Conservation (phyloP, 2,329 filamentous ascomycete genomes). For the Neocucurbitaria cava region DNA sequence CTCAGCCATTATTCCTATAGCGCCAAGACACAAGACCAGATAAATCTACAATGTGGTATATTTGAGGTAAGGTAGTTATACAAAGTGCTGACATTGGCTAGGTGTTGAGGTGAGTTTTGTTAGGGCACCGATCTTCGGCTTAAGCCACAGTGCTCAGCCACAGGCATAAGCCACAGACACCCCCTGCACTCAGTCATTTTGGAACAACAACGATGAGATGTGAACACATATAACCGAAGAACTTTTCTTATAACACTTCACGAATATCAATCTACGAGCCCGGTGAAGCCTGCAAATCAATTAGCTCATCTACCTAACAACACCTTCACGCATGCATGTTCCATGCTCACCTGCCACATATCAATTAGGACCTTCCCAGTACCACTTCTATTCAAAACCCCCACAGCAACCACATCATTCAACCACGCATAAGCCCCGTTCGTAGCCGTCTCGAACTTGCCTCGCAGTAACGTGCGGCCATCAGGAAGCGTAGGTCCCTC, state of each 20-base stretch:
- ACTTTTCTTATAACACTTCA: not conserved
- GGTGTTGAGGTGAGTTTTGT: not conserved
- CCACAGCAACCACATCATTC: conserved; percentile 46
- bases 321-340: too few species aligned
- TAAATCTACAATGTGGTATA: not conserved
- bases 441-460: conserved; percentile 43
- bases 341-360: conserved; percentile 36
- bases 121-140: not conserved
- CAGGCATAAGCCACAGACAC: not conserved
- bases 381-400: conserved; percentile 27
- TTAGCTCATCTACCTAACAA: too few species aligned
- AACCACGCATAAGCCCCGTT: conserved; percentile 47
- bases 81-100: not conserved
- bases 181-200: not conserved
- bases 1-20: not conserved
- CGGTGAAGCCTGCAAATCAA: conserved; percentile 2
- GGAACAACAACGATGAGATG: too few species aligned
- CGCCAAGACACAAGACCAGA: too few species aligned
- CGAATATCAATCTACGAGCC: too few species aligned
- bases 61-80: not conserved
- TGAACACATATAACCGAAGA: too few species aligned
- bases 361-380: conserved; percentile 30
- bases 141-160: not conserved
- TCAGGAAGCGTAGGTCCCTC: conserved; percentile 35
- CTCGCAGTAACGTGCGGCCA: conserved; percentile 40